These are phyloP conservation scores for Cordyceps cicadae DNA, from an alignment of 2,329 filamentous ascomycete species.

Conservation along the genomic window DNA sequence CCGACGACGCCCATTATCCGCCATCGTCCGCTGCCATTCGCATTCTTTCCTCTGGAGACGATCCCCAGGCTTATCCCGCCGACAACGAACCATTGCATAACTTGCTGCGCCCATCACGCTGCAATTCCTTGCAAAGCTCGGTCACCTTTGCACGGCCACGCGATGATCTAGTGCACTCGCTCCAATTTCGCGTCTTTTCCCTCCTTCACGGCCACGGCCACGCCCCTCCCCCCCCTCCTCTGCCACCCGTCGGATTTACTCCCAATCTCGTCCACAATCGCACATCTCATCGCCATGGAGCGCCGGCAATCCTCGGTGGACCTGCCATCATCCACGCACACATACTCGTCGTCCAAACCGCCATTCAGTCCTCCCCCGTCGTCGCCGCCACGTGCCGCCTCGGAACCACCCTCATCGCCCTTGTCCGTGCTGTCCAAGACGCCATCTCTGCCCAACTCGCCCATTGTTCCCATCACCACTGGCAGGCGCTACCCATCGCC, in stretches of 20 bases:
- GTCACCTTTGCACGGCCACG: conserved; percentile 4
- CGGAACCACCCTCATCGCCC: conserved; percentile 39
- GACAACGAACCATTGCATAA: background rate
- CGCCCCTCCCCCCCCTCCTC: background rate
- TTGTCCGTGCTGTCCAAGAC: conserved; percentile 46
- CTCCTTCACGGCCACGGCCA: background rate
- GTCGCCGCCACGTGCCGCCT: conserved; percentile 25
- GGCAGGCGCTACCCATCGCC: conserved; percentile 44
- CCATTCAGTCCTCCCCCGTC: conserved; percentile 21
- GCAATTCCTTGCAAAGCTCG: background rate
- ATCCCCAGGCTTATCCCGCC: too few relatives aligned
- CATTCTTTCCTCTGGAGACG: background rate
- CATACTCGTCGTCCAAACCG: conserved; percentile 16
- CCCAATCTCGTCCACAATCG: background rate
- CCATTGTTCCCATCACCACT: conserved; percentile 29
- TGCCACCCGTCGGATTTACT: background rate
- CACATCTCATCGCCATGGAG: conserved; percentile 4
- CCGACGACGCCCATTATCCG: background rate
- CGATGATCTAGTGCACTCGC: conserved; percentile 11
- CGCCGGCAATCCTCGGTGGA: conserved; percentile 1
- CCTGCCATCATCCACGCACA: conserved; percentile 11
- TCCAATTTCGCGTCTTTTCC: background rate
- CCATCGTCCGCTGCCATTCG: background rate
- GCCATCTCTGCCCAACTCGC: conserved; percentile 42
- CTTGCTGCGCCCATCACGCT: too few relatives aligned